Conservation (phyloP, 2,329 filamentous ascomycete species). For the Pseudogymnoascus sp. region DNA sequence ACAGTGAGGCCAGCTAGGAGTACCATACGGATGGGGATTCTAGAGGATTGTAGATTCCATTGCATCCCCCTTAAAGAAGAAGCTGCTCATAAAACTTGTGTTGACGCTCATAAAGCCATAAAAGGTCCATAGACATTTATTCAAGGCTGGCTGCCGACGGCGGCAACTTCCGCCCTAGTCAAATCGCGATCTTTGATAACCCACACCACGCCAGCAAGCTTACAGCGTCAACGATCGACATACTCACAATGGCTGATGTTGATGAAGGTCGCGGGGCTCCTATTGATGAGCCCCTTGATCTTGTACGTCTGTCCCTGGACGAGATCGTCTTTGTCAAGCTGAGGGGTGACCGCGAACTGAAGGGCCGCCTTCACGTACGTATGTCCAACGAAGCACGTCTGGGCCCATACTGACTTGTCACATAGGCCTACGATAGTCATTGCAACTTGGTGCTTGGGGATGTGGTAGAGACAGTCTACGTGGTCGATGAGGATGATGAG, state of each 20-base stretch:
- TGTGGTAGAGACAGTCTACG: slow-evolving; percentile 94
- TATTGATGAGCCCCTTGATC: slow-evolving; percentile 86
- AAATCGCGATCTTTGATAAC: slow-evolving; percentile 6
- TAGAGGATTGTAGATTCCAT: not conserved
- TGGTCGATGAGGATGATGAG: slow-evolving; percentile 79
- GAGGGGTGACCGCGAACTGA: slow-evolving; percentile 87
- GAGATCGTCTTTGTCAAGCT: slow-evolving; percentile 97
- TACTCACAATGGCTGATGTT: slow-evolving; percentile 66
- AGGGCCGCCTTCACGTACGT: slow-evolving; percentile 86
- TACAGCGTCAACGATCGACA: not conserved
- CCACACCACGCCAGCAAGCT: slow-evolving; percentile 2
- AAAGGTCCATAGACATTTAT: not conserved
- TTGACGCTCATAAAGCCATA: not conserved
- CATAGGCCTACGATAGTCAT: slow-evolving; percentile 92
- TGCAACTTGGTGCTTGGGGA: slow-evolving; percentile 96
- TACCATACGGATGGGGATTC: not conserved
- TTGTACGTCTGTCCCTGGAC: slow-evolving; percentile 88
- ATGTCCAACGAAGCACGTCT: slow-evolving; percentile 13
- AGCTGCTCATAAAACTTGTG: not conserved
- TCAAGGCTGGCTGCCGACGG: not conserved
- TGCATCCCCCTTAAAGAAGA: not conserved
- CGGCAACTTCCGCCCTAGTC: not conserved
- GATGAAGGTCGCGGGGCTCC: slow-evolving; percentile 61
- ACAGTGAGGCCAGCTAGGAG: not conserved
- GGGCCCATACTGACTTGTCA: slow-evolving; percentile 8